phyloP scores from a whole-genome alignment of 305 asterid genomes.

The Andrographis paniculata region DNA sequence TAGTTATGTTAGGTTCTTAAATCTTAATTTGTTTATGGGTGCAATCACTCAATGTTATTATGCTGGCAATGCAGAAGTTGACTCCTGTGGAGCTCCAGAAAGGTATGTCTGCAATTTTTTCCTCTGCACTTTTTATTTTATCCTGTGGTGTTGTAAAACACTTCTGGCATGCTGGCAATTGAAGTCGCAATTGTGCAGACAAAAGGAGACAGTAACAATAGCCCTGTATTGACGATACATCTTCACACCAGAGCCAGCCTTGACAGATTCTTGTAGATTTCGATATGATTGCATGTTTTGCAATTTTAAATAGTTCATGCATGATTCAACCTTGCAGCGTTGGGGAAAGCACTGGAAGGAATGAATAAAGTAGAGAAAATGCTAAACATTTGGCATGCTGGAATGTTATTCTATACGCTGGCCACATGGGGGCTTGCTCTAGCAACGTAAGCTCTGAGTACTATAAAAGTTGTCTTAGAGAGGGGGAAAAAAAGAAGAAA shows the following conservation, averaged over 20 bases:
- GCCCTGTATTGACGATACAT: neutral
- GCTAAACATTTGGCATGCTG: slow-evolving; percentile 79
- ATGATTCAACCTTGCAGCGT: slow-evolving; percentile 36
- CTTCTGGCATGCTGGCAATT: neutral
- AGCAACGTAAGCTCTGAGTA: slow-evolving; percentile 45
- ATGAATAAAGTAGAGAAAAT: slow-evolving; percentile 65
- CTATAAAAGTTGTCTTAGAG: slow-evolving; percentile 2
- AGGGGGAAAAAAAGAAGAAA: too few relatives aligned
- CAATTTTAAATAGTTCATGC: neutral
- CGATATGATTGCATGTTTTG: neutral
- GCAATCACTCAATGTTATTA: slow-evolving; percentile 10
- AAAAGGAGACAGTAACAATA: neutral
- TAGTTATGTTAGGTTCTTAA: slow-evolving; percentile 3
- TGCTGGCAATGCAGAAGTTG: slow-evolving; percentile 50
- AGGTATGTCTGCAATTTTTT: slow-evolving; percentile 32
- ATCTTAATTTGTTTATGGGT: too few relatives aligned
- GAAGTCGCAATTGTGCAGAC: neutral
- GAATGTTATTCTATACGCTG: slow-evolving; percentile 60
- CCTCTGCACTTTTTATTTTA: too few relatives aligned
- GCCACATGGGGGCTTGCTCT: slow-evolving; percentile 93
- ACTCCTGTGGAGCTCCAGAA: slow-evolving; percentile 66
- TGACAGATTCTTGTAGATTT: neutral
- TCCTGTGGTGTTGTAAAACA: too few relatives aligned
- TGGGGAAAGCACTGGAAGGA: slow-evolving; percentile 63
- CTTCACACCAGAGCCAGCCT: neutral